Evolutionary conservation across 2,329 filamentous ascomycete species (phyloP).

Genomic region (Colletotrichum graminicola): DNA sequence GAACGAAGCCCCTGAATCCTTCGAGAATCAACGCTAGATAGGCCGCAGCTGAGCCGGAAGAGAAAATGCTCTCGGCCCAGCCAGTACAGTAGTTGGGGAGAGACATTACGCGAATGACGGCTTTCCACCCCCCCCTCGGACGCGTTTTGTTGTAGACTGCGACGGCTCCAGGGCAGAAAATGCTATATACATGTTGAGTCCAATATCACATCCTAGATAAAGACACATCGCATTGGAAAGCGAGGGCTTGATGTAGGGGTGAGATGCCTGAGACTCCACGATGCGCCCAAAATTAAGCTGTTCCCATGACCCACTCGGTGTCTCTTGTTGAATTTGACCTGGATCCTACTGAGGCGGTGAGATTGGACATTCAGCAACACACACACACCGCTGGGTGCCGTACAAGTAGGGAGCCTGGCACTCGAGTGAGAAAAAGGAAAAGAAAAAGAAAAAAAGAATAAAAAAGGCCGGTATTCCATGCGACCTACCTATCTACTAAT

Average conservation of each 20-base stretch:
- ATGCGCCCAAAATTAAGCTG: neutral
- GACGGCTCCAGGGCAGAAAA: neutral
- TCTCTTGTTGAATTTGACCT: neutral
- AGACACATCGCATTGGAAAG: neutral
- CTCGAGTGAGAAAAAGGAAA: too few species aligned
- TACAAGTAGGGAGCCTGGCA: neutral
- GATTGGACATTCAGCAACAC: neutral
- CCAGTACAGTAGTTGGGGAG: neutral
- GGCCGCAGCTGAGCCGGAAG: neutral
- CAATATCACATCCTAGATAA: neutral
- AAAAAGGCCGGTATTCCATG: too few species aligned
- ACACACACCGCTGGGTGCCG: neutral
- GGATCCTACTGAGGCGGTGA: too few species aligned
- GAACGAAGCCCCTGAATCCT: slow-evolving; percentile 14
- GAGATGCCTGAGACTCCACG: neutral
- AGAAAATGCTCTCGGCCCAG: neutral
- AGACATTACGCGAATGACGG: neutral
- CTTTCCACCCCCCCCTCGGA: neutral
- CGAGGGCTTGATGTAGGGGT: neutral
- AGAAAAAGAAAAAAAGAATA: too few species aligned
- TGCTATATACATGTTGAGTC: neutral
- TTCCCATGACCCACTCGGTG: neutral
- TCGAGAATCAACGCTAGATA: slow-evolving; percentile 1
- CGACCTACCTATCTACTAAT: too few species aligned
- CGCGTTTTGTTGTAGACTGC: neutral